Percentiles rank a stretch among this genome's conserved stretches.
Evolutionary conservation across 306 rosid genomes (phyloP).

Genomic region (Corylus americana): DNA sequence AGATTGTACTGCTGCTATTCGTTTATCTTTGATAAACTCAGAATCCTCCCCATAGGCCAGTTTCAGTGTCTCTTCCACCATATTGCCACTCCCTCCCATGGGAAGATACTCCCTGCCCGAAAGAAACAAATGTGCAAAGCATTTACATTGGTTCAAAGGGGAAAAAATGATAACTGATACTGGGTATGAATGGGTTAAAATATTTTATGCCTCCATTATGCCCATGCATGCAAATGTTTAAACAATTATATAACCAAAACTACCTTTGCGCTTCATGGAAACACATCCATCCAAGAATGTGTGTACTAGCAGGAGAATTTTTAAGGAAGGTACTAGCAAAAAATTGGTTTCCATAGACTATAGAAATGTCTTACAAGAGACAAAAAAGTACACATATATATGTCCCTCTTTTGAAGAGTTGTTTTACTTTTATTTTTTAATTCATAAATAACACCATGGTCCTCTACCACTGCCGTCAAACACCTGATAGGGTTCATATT

Average conservation of each 20-base stretch:
- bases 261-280: background rate
- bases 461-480: background rate
- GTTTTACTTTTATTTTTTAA: background rate
- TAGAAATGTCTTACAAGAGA: background rate
- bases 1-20: constrained; percentile 93
- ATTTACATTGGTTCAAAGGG: constrained; percentile 8
- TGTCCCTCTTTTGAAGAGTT: background rate
- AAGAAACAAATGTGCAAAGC: constrained; percentile 25
- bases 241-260: background rate
- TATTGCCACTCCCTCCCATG: constrained; percentile 79
- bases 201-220: background rate
- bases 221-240: background rate
- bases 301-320: background rate
- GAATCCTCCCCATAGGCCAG: constrained; percentile 92
- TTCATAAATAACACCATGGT: background rate
- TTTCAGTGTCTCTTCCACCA: constrained; percentile 90
- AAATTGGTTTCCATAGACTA: background rate
- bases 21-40: constrained; percentile 74
- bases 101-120: constrained; percentile 90
- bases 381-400: background rate
- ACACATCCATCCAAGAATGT: background rate
- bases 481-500: background rate
- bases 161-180: too few species aligned
- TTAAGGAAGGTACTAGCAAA: background rate
- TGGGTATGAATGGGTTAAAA: too few species aligned